Evolutionary conservation across 73 alveolate species (phyloP), one percentile per base, ranked within the genome.

Genomic region (Paramecium bursaria): DNA sequence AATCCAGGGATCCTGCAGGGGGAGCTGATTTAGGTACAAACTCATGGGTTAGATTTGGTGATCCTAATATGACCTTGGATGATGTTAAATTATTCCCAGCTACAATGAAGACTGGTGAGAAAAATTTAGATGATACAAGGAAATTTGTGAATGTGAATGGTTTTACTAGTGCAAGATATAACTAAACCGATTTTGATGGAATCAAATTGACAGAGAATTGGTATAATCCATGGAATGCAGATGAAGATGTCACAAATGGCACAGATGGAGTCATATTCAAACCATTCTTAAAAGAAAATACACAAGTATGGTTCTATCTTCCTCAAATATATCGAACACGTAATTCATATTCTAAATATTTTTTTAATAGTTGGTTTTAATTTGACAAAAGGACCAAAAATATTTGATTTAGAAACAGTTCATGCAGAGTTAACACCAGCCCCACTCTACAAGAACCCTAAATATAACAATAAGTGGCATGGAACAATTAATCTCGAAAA

Each of bases 11-110:
- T 42, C 82, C 82, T 9, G 82, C 82, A 25, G 82, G 82, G 9
- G 35, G 35, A 39, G 82, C 60, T 1, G 82, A 67, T 39, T 13
- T 13, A 42, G 57, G 57, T 0, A 67, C 22, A 0, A 67, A 67
- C 44, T 67, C 82, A 35, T 67, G 82, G 82, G 82, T 67, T 7
- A 67, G 21, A 47, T 0, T 67, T 53, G 82, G 82, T 19, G 82
- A 67, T 67, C 57, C 82, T 15, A 67, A 67, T 67, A 67, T 67
- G 82, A 67, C 82, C 26, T 11, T 15, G 1, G 53, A 2, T 2
- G 82, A 67, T n/a, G 44, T 53, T 19, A 25, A 14, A 19, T 17
- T 31, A 30, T 67, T 31, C 33, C 60, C 54, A 21, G 19, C 33
- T 19, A 47, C 22, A 4, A 15, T 67, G 50, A 30, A 15, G 6